Base-by-base conservation (phyloP, 345 rosid genomes). In the Ceriops zippeliana region DNA sequence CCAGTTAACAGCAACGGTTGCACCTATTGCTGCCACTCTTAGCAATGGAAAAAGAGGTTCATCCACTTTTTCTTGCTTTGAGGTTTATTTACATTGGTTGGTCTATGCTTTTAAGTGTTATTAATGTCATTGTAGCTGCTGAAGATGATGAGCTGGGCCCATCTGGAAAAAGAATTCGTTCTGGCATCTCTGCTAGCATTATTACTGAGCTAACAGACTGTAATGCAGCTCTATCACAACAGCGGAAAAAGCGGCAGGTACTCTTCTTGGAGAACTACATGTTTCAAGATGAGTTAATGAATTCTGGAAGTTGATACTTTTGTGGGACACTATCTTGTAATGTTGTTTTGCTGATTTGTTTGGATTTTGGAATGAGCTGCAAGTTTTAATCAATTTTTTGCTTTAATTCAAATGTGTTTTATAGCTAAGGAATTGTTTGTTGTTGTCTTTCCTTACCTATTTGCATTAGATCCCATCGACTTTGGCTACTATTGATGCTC, bases 31-130 rank as follows among this genome's bases (percentile, higher is more conserved):
- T 80, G 65, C 85, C 73, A 71, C 78, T 24, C 83, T 88, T 72
- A 84, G 82, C 76, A 95, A 95, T 76, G 99, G 99, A 61, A 90
- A 90, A 75, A 80, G 96, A 87, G 93, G 97, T 91, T 68, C 47
- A 53, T 82, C 68, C 68, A 47, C 54, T 37, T 13, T 49, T 58
- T 65, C 20, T 27, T 19, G 24, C 3, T 69, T 27, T 66, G 38
- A 42, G 0, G 58, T 47, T 47, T 19, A 32, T 4, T 49, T 5
- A 35, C 38, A 30, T 24, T 66, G 58, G 31, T 53, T 52, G 63
- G 67, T 21, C 24, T 51, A 5, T 70, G 35, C 57, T 59, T 69
- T 21, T 57, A 21, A 52, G 63, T 7, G 69, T 22, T 46, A n/a
- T 52, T 70, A 31, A 21, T 78, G 24, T 70, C 21, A 24, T 68